Percentiles rank a stretch among this genome's conserved stretches.
phyloP scores from a whole-genome alignment of 2,329 filamentous ascomycete genomes.

The Gyromitra esculenta region DNA sequence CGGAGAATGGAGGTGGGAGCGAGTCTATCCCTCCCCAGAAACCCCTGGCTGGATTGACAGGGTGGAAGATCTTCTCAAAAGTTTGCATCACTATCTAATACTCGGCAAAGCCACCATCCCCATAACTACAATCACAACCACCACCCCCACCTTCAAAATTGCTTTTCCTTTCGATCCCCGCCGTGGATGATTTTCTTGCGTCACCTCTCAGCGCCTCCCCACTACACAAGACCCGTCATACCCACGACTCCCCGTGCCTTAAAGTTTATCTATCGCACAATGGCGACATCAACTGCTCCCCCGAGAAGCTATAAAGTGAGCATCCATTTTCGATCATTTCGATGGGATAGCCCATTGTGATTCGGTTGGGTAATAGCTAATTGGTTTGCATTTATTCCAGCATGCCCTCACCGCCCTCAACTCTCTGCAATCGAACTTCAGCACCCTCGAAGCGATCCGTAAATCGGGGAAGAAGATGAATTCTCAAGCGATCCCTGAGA shows the following conservation, averaged over 20 bases:
- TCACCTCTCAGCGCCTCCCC: constrained; percentile 2
- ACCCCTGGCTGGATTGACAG: not conserved
- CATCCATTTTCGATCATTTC: not conserved
- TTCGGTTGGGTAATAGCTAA: not conserved
- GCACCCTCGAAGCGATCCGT: constrained; percentile 78
- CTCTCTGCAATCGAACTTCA: constrained; percentile 80
- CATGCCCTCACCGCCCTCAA: constrained; percentile 79
- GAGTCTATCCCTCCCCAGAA: not conserved
- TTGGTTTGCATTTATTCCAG: constrained; percentile 58
- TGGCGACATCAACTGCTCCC: constrained; percentile 27
- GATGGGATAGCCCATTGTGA: too few species aligned
- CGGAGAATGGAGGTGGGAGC: not conserved
- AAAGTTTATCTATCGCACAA: not conserved
- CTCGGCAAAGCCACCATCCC: constrained; percentile 14
- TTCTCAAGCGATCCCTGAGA: constrained; percentile 79
- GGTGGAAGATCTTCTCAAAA: not conserved
- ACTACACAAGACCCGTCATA: not conserved
- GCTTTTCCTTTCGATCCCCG: not conserved
- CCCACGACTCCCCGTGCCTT: not conserved
- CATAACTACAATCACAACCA: not conserved
- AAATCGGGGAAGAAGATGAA: constrained; percentile 80
- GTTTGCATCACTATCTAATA: constrained; percentile 16
- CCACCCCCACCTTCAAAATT: not conserved
- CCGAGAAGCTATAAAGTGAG: constrained; percentile 34
- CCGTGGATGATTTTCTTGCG: constrained; percentile 29